phyloP scores from a whole-genome alignment of 73 alveolate genomes.

The Stentor coeruleus region DNA sequence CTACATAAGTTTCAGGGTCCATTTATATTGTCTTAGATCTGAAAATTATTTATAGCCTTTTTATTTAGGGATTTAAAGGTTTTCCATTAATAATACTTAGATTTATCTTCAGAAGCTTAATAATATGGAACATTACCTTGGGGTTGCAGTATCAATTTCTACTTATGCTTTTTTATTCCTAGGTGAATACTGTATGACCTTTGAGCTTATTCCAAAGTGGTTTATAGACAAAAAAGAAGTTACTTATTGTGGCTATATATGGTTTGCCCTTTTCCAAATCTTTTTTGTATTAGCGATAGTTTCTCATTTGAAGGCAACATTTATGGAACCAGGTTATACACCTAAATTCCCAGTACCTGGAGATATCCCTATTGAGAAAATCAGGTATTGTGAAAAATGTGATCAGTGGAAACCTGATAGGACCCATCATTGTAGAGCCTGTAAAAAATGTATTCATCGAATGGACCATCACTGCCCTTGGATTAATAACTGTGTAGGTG shows the following conservation, averaged over 20 bases:
- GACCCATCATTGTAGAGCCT: slow-evolving; percentile 62
- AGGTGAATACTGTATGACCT: not conserved
- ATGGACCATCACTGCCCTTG: slow-evolving; percentile 82
- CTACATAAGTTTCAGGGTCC: too few species aligned
- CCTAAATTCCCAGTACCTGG: slow-evolving; percentile 3
- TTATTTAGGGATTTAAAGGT: too few species aligned
- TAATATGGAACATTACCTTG: not conserved
- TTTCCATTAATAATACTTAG: too few species aligned
- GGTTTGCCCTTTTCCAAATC: not conserved
- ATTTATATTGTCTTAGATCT: too few species aligned
- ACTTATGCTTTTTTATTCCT: not conserved
- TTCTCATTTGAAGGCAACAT: not conserved
- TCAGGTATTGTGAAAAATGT: slow-evolving; percentile 5
- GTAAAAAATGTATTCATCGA: slow-evolving; percentile 59
- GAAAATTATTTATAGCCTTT: too few species aligned
- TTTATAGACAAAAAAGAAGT: not conserved
- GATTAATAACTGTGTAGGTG: slow-evolving; percentile 76
- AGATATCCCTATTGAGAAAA: not conserved
- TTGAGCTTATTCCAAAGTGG: slow-evolving; percentile 8
- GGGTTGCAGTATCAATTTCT: not conserved
- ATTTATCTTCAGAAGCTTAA: too few species aligned
- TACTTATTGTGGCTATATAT: not conserved
- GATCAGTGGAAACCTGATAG: slow-evolving; percentile 49
- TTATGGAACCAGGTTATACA: slow-evolving; percentile 24
- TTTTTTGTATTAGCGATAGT: not conserved